These are phyloP conservation scores for Martiniozyma asiatica DNA, from an alignment of 1,139 yeast genomes.

Conservation along the genomic window DNA sequence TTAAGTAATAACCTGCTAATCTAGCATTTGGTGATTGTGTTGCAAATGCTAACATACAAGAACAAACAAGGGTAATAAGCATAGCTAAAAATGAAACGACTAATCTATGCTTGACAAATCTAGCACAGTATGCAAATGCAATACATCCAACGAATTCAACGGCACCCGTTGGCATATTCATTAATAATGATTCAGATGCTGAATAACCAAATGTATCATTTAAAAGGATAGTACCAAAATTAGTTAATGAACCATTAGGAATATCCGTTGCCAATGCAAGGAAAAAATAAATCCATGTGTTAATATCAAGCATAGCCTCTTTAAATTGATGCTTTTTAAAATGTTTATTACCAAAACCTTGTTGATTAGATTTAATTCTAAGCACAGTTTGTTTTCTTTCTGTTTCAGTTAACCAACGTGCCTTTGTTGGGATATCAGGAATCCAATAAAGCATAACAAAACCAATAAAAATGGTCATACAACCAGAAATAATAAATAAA, in stretches of 20 bases:
- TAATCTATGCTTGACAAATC: slow-evolving; percentile 26
- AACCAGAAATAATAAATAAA: slow-evolving; percentile 35
- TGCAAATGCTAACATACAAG: slow-evolving; percentile 40
- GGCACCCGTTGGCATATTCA: slow-evolving; percentile 29
- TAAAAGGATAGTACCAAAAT: slow-evolving; percentile 19
- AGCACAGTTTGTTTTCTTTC: slow-evolving; percentile 27
- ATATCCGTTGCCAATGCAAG: slow-evolving; percentile 23
- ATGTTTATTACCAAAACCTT: slow-evolving; percentile 32
- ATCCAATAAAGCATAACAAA: slow-evolving; percentile 28
- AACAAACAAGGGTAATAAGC: slow-evolving; percentile 27
- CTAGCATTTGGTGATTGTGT: slow-evolving; percentile 22
- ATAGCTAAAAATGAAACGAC: slow-evolving; percentile 33
- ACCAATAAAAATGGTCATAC: slow-evolving; percentile 36
- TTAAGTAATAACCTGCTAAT: slow-evolving; percentile 32
- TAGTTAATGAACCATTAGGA: slow-evolving; percentile 28
- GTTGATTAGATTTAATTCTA: slow-evolving; percentile 25
- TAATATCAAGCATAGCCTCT: slow-evolving; percentile 31
- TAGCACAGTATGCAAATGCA: slow-evolving; percentile 26
- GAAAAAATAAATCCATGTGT: slow-evolving; percentile 27
- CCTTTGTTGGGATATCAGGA: slow-evolving; percentile 30
- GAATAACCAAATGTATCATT: slow-evolving; percentile 12
- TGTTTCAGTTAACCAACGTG: slow-evolving; percentile 27
- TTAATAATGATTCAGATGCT: slow-evolving; percentile 19
- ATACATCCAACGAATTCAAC: slow-evolving; percentile 23
- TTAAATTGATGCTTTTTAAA: slow-evolving; percentile 29